phyloP scores from a whole-genome alignment of 2,329 filamentous ascomycete genomes.

The Pseudocercospora ulei region DNA sequence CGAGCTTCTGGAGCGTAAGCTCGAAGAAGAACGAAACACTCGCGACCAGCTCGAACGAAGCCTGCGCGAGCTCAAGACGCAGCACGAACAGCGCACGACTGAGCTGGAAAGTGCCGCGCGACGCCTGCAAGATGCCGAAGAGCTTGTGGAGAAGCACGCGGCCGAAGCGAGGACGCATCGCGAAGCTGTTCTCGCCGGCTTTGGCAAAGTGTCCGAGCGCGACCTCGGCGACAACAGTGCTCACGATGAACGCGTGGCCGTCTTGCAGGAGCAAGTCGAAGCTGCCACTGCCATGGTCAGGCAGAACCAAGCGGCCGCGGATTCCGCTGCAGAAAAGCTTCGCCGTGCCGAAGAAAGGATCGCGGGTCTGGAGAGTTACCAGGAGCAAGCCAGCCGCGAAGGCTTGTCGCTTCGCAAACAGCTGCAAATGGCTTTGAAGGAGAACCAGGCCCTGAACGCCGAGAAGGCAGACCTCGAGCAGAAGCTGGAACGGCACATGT shows the following conservation, averaged over 20 bases:
- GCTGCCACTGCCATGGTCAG: constrained; percentile 69
- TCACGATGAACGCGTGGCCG: constrained; percentile 56
- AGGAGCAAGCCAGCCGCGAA: constrained; percentile 92
- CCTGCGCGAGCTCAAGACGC: constrained; percentile 62
- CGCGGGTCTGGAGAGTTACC: constrained; percentile 89
- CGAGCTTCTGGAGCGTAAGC: constrained; percentile 63
- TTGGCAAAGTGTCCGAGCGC: constrained; percentile 60
- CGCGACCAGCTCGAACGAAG: constrained; percentile 68
- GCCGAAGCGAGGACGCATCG: constrained; percentile 80
- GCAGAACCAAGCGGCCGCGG: constrained; percentile 81
- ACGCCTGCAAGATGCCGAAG: constrained; percentile 73
- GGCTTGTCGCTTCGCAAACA: constrained; percentile 82
- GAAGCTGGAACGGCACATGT: constrained; percentile 72
- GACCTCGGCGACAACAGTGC: constrained; percentile 43
- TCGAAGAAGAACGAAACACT: constrained; percentile 70
- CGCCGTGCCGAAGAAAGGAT: constrained; percentile 92
- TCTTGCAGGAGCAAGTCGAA: constrained; percentile 70
- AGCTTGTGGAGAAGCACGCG: constrained; percentile 76
- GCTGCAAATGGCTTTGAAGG: constrained; percentile 71
- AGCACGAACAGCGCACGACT: constrained; percentile 68
- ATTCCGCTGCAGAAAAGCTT: constrained; percentile 76
- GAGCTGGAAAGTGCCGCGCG: constrained; percentile 68
- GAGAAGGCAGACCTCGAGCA: constrained; percentile 74
- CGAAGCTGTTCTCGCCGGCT: constrained; percentile 67
- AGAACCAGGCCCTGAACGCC: constrained; percentile 70